A percentile compares a stretch with the other conserved stretches of the same genome.
phyloP scores from a whole-genome alignment of 306 rosid species.

The Quercus dentata region DNA sequence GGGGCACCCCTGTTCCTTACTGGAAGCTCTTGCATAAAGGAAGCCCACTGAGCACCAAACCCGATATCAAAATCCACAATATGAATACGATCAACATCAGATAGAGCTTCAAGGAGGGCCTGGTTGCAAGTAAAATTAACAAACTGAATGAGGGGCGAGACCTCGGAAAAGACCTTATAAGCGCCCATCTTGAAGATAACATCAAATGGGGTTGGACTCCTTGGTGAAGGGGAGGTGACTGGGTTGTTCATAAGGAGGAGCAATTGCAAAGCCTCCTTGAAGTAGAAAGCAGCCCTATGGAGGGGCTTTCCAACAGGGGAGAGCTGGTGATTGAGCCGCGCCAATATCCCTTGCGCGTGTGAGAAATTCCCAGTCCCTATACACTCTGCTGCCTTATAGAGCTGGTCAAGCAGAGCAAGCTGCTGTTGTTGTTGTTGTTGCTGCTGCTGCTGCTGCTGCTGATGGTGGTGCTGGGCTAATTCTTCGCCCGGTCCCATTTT shows the following conservation, averaged over 20 bases:
- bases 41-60: constrained; percentile 94
- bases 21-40: constrained; percentile 86
- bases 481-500: constrained; percentile 53
- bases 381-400: constrained; percentile 78
- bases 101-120: constrained; percentile 78
- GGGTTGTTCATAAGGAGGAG: constrained; percentile 43
- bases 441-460: background rate
- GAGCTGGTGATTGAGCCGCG: constrained; percentile 99
- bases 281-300: constrained; percentile 90
- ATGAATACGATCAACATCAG: constrained; percentile 63
- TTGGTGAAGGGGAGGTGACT: constrained; percentile 18
- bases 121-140: constrained; percentile 88
- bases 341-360: constrained; percentile 99
- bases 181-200: constrained; percentile 77
- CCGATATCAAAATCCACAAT: constrained; percentile 85
- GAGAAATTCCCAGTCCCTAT: constrained; percentile 70
- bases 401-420: constrained; percentile 63
- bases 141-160: constrained; percentile 85
- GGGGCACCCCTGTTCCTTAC: constrained; percentile 54
- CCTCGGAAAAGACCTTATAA: constrained; percentile 80
- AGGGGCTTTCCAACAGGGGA: constrained; percentile 90
- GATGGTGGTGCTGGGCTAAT: constrained; percentile 43
- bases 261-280: constrained; percentile 79
- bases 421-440: constrained; percentile 34
- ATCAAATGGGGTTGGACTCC: constrained; percentile 33